Evolutionary conservation across 2,329 filamentous ascomycete genomes (phyloP).

Genomic region (Beauveria sp.): DNA sequence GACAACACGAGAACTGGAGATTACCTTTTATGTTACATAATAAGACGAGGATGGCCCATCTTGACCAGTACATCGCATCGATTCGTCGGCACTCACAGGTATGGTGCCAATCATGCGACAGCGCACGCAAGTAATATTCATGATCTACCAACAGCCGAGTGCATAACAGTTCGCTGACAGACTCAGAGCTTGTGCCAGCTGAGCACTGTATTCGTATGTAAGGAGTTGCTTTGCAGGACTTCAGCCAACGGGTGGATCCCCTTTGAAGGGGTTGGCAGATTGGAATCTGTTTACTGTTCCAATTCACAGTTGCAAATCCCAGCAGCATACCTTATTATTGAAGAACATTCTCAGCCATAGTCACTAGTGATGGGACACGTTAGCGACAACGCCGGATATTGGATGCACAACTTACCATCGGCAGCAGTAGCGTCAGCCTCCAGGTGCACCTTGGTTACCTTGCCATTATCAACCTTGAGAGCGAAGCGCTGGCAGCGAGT

Average conservation of each 20-base stretch:
- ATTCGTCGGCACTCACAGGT: background rate
- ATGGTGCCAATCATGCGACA: background rate
- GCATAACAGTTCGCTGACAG: background rate
- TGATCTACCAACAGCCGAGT: background rate
- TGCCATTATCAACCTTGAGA: constrained; percentile 73
- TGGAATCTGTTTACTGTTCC: background rate
- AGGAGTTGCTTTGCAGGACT: background rate
- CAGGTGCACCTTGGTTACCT: constrained; percentile 71
- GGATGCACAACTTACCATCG: constrained; percentile 46
- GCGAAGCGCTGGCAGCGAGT: constrained; percentile 83
- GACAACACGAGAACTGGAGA: background rate
- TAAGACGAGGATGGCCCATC: background rate
- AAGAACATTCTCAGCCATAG: constrained; percentile 44
- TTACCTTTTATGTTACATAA: background rate
- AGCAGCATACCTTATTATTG: constrained; percentile 18
- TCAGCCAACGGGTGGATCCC: background rate
- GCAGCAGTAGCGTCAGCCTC: constrained; percentile 86
- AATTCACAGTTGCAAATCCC: background rate
- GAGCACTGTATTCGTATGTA: background rate
- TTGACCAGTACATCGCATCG: background rate
- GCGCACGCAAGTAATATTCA: background rate
- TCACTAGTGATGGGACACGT: constrained; percentile 30
- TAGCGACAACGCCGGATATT: background rate
- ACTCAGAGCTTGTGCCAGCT: background rate
- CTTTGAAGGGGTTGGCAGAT: background rate